Base-by-base conservation (phyloP, 2,329 filamentous ascomycete species). In the Aspergillus sergii region DNA sequence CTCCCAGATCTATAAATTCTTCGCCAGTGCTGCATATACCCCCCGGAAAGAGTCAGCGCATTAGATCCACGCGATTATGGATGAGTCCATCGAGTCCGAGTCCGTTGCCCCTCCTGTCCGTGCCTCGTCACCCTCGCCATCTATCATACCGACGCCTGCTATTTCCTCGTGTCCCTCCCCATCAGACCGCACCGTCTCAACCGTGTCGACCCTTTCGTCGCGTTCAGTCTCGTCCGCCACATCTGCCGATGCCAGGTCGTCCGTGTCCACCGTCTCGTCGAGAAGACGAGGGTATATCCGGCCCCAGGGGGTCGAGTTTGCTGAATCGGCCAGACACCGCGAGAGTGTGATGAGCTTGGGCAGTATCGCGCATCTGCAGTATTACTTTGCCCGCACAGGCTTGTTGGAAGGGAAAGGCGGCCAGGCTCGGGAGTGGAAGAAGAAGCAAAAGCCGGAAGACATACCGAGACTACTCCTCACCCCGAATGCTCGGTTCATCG, bases 291-390 rank as follows among this genome's bases (percentile, higher is more conserved):
- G 94, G 50, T 97, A 94, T 80, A 91, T 96, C 81, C 87, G 94
- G 57, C 93, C 94, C 0, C 91, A 93, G 75, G 92, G 89, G 59
- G 96, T 92, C 58, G 87, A 93, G 72, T 99, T 98, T 77, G 92
- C 95, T 30, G 91, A 91, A 64, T 97, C 94, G 61, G 95, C 95
- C 54, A 89, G 89, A 74, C 93, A 93, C 57, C 86, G 95, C 66
- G 94, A 99, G 77, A 97, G 94, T 75, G 95, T 99, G 68, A 90
- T 98, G 87, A 97, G 93, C 74, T 81, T 99, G 66, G 95, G 95
- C 60, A 97, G 94, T 78, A 99, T 99, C 72, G 93, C 94, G 61
- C 95, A 99, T 81, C 83, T 99, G 73, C 95, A 99, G 79, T 97
- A 98, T 80, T 99, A 98, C 80, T 99, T 99, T 81, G 94, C 95